Evolutionary conservation across 2,329 filamentous ascomycete genomes (phyloP), one percentile per base, ranked within the genome.

Genomic region (Sclerotinia spermophila): DNA sequence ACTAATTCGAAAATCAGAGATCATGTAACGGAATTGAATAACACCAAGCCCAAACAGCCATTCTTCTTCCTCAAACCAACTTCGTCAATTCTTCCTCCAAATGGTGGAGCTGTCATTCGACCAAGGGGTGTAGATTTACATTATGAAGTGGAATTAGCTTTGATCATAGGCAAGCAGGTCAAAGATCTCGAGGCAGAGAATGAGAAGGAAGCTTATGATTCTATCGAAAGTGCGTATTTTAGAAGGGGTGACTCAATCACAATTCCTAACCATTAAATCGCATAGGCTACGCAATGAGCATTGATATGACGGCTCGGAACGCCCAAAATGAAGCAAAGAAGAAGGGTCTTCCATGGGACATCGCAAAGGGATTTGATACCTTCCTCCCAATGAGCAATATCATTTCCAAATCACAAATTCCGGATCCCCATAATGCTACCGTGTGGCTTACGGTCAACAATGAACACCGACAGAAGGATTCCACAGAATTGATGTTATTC

Each of bases 31-130:
- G 96, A 99, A 84, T 87, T 99, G 76, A 94, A 94, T 82, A 97
- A 91, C 82, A 85, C 86, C 72, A 89, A 89, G 75, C 96, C 96
- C 66, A 96, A 96, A 81, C 94, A 97, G 82, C 96, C 96, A 38
- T 98, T 99, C 84, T 99, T 97, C 89, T 99, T 99, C 86, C 88
- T 98, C 76, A 99, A 99, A 86, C 96, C 96, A 2, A 84, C 94
- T 0, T 93, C 92, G 55, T 92, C 94, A 5, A 92, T 99, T 76
- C 87, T 98, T 5, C 86, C 92, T 33, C 93, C 93, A 0, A 87
- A 88, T 40, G 87, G 89, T 70, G 94, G 94, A 0, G 90, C 94
- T 4, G 89, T 97, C 62, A 86, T 97, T 76, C 88, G 91, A 59
- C 96, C 96, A 58, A 87, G 86, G 77, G 95, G 95, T 74, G 90